Evolutionary conservation across 164 flowering plant species (phyloP).

Genomic region (Pachysandra terminalis): DNA sequence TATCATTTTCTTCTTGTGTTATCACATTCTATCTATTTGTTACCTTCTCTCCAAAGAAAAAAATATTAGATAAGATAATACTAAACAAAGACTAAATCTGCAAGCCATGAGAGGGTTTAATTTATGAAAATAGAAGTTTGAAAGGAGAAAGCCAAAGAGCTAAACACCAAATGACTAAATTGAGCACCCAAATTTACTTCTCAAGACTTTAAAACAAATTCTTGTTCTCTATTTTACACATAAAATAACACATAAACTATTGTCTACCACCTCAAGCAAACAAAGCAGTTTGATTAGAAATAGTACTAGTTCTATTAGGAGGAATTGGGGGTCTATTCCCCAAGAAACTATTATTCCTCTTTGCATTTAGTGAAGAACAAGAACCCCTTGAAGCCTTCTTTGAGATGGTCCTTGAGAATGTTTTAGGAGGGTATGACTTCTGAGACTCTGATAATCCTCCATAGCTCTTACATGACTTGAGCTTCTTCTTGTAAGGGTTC

Average conservation of each 20-base stretch:
- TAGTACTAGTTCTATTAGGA: slow-evolving; percentile 16
- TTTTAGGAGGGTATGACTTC: slow-evolving; percentile 1
- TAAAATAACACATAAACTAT: not conserved
- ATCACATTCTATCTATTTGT: too few relatives aligned
- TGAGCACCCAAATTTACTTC: too few relatives aligned
- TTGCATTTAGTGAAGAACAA: slow-evolving; percentile 13
- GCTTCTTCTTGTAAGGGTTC: slow-evolving; percentile 31
- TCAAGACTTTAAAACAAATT: too few relatives aligned
- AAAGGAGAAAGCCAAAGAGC: too few relatives aligned
- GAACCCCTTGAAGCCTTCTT: slow-evolving; percentile 16
- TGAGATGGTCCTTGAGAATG: slow-evolving; percentile 15
- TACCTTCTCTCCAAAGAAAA: too few relatives aligned
- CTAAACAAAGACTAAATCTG: too few relatives aligned
- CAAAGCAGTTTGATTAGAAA: slow-evolving; percentile 28
- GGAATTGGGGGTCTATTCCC: slow-evolving; percentile 21
- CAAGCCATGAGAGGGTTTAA: too few relatives aligned
- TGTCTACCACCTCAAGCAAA: slow-evolving; percentile 29
- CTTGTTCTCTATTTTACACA: too few relatives aligned
- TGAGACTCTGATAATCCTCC: slow-evolving; percentile 15
- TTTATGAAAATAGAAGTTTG: too few relatives aligned
- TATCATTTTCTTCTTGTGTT: too few relatives aligned
- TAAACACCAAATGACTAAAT: too few relatives aligned
- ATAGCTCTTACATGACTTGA: slow-evolving; percentile 34
- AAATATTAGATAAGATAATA: too few relatives aligned
- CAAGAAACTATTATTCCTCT: slow-evolving; percentile 16